phyloP scores from a whole-genome alignment of 768 basidiomycete genomes.

The Gyrodon lividus region DNA sequence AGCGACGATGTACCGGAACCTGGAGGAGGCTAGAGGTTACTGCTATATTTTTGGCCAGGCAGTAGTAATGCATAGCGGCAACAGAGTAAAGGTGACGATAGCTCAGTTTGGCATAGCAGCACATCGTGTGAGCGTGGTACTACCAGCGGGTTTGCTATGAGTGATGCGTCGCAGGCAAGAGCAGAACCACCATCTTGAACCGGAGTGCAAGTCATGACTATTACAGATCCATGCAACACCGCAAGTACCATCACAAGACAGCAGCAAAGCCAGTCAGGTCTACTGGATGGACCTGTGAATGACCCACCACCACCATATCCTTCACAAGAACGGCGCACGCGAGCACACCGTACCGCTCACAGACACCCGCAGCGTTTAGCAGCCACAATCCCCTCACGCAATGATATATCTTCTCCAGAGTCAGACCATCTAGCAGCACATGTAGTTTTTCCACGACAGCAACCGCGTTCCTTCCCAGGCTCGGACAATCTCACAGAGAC shows the following conservation, averaged over 20 bases:
- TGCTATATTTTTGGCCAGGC: too few relatives aligned
- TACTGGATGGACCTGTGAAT: constrained; percentile 12
- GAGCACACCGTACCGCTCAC: constrained; percentile 31
- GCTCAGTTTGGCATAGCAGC: too few relatives aligned
- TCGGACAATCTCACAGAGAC: constrained; percentile 41
- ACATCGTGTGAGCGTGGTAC: too few relatives aligned
- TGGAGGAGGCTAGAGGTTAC: too few relatives aligned
- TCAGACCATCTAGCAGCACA: constrained; percentile 36
- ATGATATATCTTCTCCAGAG: constrained; percentile 34
- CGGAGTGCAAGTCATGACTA: constrained; percentile 12
- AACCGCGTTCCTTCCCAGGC: constrained; percentile 23
- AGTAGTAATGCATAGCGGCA: too few relatives aligned
- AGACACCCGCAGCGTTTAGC: constrained; percentile 32
- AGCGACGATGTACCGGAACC: too few relatives aligned
- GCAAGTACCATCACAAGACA: background rate
- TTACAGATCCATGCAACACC: background rate
- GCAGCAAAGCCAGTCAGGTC: constrained; percentile 6
- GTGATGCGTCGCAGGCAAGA: too few relatives aligned
- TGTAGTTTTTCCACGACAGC: constrained; percentile 17
- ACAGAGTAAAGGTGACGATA: too few relatives aligned
- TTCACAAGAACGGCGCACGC: constrained; percentile 42
- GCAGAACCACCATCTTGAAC: too few relatives aligned
- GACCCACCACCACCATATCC: constrained; percentile 80
- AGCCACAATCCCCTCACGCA: constrained; percentile 27
- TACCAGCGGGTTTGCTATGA: too few relatives aligned